phyloP scores from a whole-genome alignment of 2,329 filamentous ascomycete species.

The Paecilomyces sp. region DNA sequence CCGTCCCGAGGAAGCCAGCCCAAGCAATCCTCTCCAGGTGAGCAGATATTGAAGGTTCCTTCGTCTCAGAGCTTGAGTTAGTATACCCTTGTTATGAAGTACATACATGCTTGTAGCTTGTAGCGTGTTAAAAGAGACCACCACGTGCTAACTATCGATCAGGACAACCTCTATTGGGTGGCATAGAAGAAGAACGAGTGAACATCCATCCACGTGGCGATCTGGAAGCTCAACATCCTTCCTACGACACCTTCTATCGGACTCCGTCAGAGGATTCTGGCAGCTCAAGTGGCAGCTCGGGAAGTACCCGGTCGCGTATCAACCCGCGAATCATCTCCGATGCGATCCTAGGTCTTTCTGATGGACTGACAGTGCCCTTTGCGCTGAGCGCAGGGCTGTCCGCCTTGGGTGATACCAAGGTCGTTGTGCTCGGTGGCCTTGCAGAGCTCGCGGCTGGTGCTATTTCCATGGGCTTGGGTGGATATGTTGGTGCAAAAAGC shows the following conservation, averaged over 20 bases:
- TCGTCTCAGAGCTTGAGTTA: slow-evolving; percentile 7
- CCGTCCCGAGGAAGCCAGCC: slow-evolving; percentile 14
- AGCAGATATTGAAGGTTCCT: slow-evolving; percentile 9
- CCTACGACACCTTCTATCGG: slow-evolving; percentile 26
- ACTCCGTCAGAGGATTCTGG: slow-evolving; percentile 9
- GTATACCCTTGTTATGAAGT: background rate
- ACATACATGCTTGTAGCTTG: background rate
- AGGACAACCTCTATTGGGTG: slow-evolving; percentile 27
- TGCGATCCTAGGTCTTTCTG: slow-evolving; percentile 68
- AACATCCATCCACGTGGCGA: slow-evolving; percentile 18
- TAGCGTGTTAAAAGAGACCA: background rate
- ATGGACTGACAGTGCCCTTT: slow-evolving; percentile 73
- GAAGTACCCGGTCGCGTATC: slow-evolving; percentile 19
- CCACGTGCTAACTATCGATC: slow-evolving; percentile 3
- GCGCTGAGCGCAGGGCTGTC: slow-evolving; percentile 66
- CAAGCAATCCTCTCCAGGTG: background rate
- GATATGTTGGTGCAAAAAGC: slow-evolving; percentile 54
- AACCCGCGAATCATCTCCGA: slow-evolving; percentile 47
- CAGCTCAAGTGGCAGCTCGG: slow-evolving; percentile 15
- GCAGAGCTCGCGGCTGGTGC: slow-evolving; percentile 72
- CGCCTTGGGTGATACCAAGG: slow-evolving; percentile 54
- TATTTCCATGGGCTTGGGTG: slow-evolving; percentile 71
- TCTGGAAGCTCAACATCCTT: slow-evolving; percentile 25
- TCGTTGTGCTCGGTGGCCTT: slow-evolving; percentile 65
- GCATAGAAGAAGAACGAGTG: slow-evolving; percentile 15